A percentile compares a stretch with the other conserved stretches of the same genome.
Evolutionary conservation across 306 rosid genomes (phyloP).

Genomic region (Quercus suber): DNA sequence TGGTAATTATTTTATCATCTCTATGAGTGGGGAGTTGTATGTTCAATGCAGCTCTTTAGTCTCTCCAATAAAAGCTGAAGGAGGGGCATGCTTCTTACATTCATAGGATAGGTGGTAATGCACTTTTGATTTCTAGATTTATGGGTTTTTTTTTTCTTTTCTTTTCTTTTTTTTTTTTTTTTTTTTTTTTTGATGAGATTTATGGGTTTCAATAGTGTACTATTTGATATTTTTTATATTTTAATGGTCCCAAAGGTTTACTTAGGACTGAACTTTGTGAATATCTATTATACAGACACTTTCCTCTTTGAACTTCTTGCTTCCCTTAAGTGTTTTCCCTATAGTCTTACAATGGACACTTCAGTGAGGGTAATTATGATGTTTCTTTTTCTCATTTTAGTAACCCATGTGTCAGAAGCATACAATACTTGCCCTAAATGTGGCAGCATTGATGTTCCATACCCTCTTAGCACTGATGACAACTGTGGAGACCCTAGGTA

Average conservation of each 20-base stretch:
- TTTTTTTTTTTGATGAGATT: too few relatives aligned
- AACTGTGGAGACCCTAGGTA: constrained; percentile 66
- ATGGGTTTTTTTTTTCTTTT: not conserved
- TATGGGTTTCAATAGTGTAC: not conserved
- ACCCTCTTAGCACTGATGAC: constrained; percentile 66
- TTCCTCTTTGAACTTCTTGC: not conserved
- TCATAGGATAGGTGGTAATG: not conserved
- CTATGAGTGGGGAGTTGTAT: not conserved
- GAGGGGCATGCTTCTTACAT: constrained; percentile 3
- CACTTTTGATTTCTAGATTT: not conserved
- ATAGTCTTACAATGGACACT: constrained; percentile 1
- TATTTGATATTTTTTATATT: not conserved
- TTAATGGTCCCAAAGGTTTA: not conserved
- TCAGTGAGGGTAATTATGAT: constrained; percentile 26
- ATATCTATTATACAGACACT: not conserved
- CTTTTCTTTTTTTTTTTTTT: not conserved
- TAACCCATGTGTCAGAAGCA: constrained; percentile 23
- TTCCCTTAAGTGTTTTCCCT: not conserved
- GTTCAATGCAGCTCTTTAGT: not conserved
- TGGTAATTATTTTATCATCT: not conserved
- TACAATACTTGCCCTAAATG: constrained; percentile 52
- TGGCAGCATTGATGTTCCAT: constrained; percentile 60
- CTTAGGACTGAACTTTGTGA: not conserved
- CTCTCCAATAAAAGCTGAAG: not conserved
- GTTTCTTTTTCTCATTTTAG: constrained; percentile 26